Evolutionary conservation across 805 yeast genomes (phyloP).

Genomic region (Yamadazyma paraphyllophila): DNA sequence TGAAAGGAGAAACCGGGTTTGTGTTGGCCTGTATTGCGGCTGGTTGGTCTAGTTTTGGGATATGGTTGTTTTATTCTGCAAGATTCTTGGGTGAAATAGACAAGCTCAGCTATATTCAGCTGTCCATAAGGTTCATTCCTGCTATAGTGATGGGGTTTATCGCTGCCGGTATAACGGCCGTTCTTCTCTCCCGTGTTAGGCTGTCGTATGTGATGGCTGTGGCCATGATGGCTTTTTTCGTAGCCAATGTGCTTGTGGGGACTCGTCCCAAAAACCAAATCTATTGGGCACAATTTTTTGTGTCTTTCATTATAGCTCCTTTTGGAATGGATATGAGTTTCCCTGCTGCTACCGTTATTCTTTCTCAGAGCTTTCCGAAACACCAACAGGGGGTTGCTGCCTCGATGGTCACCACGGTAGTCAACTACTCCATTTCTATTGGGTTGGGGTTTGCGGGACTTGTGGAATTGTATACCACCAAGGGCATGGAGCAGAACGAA

Average conservation of each 20-base stretch:
- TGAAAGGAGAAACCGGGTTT: conserved; percentile 45
- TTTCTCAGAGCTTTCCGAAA: conserved; percentile 56
- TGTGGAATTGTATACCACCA: conserved; percentile 28
- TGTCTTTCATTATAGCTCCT: conserved; percentile 51
- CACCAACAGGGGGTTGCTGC: conserved; percentile 78
- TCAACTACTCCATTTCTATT: conserved; percentile 58
- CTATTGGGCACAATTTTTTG: conserved; percentile 59
- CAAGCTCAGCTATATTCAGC: not conserved
- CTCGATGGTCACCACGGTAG: conserved; percentile 65
- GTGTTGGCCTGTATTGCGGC: conserved; percentile 52
- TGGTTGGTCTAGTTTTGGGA: conserved; percentile 79
- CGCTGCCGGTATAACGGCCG: conserved; percentile 54
- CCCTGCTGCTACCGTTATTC: conserved; percentile 67
- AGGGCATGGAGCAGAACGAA: conserved; percentile 13
- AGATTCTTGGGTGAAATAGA: conserved; percentile 35
- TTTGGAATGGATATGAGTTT: conserved; percentile 80
- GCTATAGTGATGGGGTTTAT: conserved; percentile 47
- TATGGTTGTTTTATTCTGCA: conserved; percentile 62
- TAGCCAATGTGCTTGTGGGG: conserved; percentile 50
- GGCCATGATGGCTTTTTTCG: conserved; percentile 53
- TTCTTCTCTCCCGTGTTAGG: conserved; percentile 42
- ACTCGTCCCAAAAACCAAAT: conserved; percentile 57
- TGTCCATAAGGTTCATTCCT: conserved; percentile 22
- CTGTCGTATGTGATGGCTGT: conserved; percentile 50
- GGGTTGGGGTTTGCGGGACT: conserved; percentile 37